Percentiles rank a stretch among this genome's conserved stretches.
phyloP scores from a whole-genome alignment of 495 filamentous ascomycete genomes.

The Hypoxylon lenormandii region DNA sequence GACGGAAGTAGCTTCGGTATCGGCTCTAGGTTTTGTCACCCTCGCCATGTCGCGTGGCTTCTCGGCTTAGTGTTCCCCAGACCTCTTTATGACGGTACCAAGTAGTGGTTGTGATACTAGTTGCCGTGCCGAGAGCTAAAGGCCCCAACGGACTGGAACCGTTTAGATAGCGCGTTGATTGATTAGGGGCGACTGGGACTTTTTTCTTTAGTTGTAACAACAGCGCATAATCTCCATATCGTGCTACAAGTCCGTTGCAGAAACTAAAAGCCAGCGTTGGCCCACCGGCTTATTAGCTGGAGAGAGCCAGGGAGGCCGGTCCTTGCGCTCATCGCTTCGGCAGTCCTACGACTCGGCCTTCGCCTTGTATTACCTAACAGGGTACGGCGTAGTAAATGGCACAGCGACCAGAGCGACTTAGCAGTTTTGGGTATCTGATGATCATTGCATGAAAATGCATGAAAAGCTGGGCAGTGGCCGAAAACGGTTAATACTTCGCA shows the following conservation, averaged over 20 bases:
- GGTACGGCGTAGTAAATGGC: slow-evolving; percentile 22
- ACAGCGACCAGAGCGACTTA: slow-evolving; percentile 8
- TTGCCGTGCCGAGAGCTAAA: slow-evolving; percentile 22
- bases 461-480: slow-evolving; percentile 27
- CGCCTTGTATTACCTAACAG: slow-evolving; percentile 24
- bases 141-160: slow-evolving; percentile 17
- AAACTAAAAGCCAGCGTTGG: not conserved
- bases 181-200: slow-evolving; percentile 28
- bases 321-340: slow-evolving; percentile 11
- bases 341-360: slow-evolving; percentile 14
- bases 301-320: no score
- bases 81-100: slow-evolving; percentile 7
- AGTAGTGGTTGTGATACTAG: slow-evolving; percentile 12
- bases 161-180: slow-evolving; percentile 1
- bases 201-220: slow-evolving; percentile 31
- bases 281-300: slow-evolving; percentile 9
- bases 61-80: slow-evolving; percentile 39
- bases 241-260: slow-evolving; percentile 1
- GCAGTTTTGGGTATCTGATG: slow-evolving; percentile 30
- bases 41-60: slow-evolving; percentile 39
- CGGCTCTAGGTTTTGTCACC: slow-evolving; percentile 10
- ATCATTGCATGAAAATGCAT: slow-evolving; percentile 32
- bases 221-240: slow-evolving; percentile 1
- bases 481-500: slow-evolving; percentile 34
- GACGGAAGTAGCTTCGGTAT: slow-evolving; percentile 22